Evolutionary conservation across 1,139 yeast species (phyloP).

Genomic region (Debaryomycetaceae sp.): DNA sequence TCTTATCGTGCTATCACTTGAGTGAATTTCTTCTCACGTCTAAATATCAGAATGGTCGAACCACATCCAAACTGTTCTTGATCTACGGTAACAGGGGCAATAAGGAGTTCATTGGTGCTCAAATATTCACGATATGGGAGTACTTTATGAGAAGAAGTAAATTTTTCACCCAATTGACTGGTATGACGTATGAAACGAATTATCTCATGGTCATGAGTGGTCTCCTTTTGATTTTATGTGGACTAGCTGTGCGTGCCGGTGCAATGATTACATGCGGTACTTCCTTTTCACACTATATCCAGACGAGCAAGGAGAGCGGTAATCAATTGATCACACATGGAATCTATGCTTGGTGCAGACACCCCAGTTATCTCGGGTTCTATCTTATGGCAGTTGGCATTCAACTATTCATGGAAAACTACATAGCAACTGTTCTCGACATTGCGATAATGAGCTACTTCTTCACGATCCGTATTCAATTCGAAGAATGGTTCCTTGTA

Average conservation of each 20-base stretch:
- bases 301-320: slow-evolving; percentile 3
- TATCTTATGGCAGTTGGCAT: slow-evolving; percentile 34
- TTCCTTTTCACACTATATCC: slow-evolving; percentile 34
- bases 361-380: slow-evolving; percentile 45
- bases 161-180: neutral
- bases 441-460: slow-evolving; percentile 22
- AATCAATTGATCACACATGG: slow-evolving; percentile 29
- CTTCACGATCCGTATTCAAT: slow-evolving; percentile 29
- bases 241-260: slow-evolving; percentile 22
- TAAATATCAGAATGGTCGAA: slow-evolving; percentile 24
- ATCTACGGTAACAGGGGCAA: slow-evolving; percentile 37
- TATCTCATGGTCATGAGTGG: slow-evolving; percentile 9
- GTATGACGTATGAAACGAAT: neutral
- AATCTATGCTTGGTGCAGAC: slow-evolving; percentile 27
- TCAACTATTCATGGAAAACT: slow-evolving; percentile 27
- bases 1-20: slow-evolving; percentile 23
- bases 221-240: slow-evolving; percentile 13
- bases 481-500: slow-evolving; percentile 35
- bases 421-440: slow-evolving; percentile 16
- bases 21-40: slow-evolving; percentile 28
- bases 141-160: slow-evolving; percentile 10
- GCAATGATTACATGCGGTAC: slow-evolving; percentile 37
- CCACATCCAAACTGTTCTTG: slow-evolving; percentile 29
- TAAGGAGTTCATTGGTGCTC: slow-evolving; percentile 29
- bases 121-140: slow-evolving; percentile 25